Conservation (phyloP, 768 basidiomycete genomes). For the Auriscalpium microsporum region DNA sequence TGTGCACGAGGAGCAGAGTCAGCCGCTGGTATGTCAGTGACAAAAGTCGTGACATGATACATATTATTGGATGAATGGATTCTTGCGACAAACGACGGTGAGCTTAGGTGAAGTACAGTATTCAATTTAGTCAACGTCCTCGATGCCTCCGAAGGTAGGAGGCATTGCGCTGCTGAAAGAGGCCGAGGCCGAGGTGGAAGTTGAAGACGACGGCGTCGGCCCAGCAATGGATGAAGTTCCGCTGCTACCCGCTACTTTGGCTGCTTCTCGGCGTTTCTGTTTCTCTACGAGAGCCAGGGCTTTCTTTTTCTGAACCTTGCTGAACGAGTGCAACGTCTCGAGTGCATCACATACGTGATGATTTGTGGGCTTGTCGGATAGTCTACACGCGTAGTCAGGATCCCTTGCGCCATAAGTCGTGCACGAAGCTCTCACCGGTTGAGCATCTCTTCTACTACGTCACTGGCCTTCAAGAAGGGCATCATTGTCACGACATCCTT, state of each 20-base stretch:
- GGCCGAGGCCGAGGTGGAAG: background rate
- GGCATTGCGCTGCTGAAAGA: background rate
- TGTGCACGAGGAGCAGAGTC: too few relatives aligned
- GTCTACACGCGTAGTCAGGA: constrained; percentile 22
- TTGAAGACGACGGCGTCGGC: background rate
- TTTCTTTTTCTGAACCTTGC: constrained; percentile 41
- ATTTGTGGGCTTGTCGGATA: constrained; percentile 49
- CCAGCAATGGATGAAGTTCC: background rate
- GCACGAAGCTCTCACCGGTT: constrained; percentile 30
- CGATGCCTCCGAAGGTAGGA: background rate
- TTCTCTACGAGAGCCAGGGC: constrained; percentile 6
- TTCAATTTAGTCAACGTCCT: background rate
- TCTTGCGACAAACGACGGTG: too few relatives aligned
- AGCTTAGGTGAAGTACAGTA: too few relatives aligned
- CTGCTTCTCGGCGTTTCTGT: background rate
- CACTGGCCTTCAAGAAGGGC: constrained; percentile 45
- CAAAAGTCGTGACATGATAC: too few relatives aligned
- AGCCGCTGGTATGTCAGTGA: too few relatives aligned
- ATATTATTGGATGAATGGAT: too few relatives aligned
- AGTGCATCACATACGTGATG: constrained; percentile 44
- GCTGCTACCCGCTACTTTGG: background rate
- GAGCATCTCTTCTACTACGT: constrained; percentile 51
- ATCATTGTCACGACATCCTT: constrained; percentile 39
- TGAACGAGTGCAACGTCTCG: constrained; percentile 38
- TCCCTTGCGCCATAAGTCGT: background rate